Conservation (phyloP, 2,329 filamentous ascomycete species). For the Penicillium italicum region DNA sequence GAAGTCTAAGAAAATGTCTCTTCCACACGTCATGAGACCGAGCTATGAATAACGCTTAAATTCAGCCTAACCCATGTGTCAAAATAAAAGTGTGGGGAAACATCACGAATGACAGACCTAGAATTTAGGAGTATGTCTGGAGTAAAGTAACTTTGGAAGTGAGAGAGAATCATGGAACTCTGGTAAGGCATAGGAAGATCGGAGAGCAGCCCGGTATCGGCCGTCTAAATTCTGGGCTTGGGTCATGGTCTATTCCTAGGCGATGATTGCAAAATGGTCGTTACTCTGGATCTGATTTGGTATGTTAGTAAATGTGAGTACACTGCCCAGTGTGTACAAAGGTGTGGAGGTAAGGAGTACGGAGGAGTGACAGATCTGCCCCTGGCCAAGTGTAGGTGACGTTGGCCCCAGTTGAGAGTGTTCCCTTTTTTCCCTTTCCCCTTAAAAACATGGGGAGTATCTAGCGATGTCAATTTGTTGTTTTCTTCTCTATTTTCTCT, state of each 20-base stretch:
- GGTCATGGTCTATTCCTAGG: background rate
- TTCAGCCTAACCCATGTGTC: background rate
- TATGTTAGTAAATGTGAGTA: background rate
- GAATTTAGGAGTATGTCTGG: background rate
- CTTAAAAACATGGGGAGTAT: no score
- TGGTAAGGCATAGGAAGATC: background rate
- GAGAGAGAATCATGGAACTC: background rate
- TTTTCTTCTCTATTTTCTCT: no score
- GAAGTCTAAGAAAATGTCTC: background rate
- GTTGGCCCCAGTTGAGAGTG: no score
- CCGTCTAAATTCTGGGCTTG: background rate
- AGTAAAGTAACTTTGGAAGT: background rate
- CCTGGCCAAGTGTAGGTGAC: conserved; percentile 8
- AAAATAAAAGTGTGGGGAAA: conserved; percentile 22
- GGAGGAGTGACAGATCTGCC: background rate
- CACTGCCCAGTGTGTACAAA: background rate
- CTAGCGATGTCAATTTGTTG: no score
- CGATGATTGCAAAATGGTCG: background rate
- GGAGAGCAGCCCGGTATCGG: background rate
- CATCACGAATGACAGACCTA: conserved; percentile 18
- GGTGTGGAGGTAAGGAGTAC: background rate
- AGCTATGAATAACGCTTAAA: background rate
- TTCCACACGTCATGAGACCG: conserved; percentile 1
- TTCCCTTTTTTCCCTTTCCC: no score
- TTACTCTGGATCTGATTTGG: background rate